Conservation (phyloP, 106 monocot species). For the Posidonia australis region DNA sequence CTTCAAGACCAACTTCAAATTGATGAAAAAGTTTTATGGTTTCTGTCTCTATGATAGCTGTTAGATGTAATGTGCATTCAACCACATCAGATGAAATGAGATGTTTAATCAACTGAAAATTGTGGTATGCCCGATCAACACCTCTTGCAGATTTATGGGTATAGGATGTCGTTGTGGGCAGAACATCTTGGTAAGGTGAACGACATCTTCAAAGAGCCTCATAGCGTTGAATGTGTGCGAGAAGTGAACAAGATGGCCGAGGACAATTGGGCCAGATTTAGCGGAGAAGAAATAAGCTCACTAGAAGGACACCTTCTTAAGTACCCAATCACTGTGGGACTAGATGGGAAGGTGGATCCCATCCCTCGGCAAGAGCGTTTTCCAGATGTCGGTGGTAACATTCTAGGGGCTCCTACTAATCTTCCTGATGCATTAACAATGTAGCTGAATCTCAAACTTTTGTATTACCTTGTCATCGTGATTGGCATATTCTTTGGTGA, state of each 20-base stretch:
- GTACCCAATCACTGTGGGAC: conserved; percentile 25
- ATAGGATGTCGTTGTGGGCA: conserved; percentile 48
- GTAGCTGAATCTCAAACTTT: neutral
- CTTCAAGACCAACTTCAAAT: too few species aligned
- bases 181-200: conserved; percentile 34
- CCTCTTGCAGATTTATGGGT: conserved; percentile 29
- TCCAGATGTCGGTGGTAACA: conserved; percentile 14
- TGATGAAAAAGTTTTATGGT: too few species aligned
- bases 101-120: neutral
- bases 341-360: conserved; percentile 7
- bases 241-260: conserved; percentile 32
- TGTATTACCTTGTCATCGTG: neutral
- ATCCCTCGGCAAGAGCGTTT: conserved; percentile 13
- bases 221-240: conserved; percentile 24
- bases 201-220: conserved; percentile 27
- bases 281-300: conserved; percentile 13
- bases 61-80: too few species aligned
- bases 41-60: too few species aligned
- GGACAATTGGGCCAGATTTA: conserved; percentile 23
- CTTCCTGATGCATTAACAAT: conserved; percentile 15
- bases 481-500: too few species aligned
- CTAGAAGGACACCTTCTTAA: conserved; percentile 25
- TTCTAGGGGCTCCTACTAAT: conserved; percentile 7
- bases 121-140: neutral
- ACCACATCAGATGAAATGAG: too few species aligned